Conservation (phyloP, 148 eudicot species). For the Amaranthus cruentus region DNA sequence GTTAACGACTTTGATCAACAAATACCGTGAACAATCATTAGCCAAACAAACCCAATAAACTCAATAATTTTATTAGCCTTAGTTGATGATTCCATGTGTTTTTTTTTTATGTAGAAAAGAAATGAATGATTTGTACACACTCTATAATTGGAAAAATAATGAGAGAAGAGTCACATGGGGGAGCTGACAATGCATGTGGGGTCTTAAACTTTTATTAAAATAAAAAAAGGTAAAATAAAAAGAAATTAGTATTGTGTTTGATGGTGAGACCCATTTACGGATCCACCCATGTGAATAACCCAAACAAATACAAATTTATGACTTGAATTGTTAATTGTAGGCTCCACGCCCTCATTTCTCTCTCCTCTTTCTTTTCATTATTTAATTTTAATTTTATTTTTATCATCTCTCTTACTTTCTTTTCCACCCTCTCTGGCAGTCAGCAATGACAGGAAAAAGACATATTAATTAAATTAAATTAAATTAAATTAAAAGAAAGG, state of each 20-base stretch:
- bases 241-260: background rate
- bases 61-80: too few relatives aligned
- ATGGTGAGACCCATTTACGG: slow-evolving; percentile 21
- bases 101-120: background rate
- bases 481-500: background rate
- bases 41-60: too few relatives aligned
- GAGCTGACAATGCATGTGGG: slow-evolving; percentile 28
- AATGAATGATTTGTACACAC: background rate
- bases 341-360: slow-evolving; percentile 5
- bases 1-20: too few relatives aligned
- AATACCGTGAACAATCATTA: too few relatives aligned
- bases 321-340: background rate
- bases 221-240: background rate
- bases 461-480: background rate
- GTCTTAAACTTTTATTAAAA: background rate
- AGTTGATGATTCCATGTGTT: too few relatives aligned
- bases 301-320: slow-evolving; percentile 25
- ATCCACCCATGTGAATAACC: slow-evolving; percentile 27
- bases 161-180: slow-evolving; percentile 25
- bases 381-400: background rate
- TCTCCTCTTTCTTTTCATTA: background rate
- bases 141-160: background rate
- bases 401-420: background rate
- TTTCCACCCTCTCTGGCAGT: background rate
- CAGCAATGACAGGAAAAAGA: background rate